phyloP scores from a whole-genome alignment of 2,329 filamentous ascomycete species.

The Zymoseptoria tritici region DNA sequence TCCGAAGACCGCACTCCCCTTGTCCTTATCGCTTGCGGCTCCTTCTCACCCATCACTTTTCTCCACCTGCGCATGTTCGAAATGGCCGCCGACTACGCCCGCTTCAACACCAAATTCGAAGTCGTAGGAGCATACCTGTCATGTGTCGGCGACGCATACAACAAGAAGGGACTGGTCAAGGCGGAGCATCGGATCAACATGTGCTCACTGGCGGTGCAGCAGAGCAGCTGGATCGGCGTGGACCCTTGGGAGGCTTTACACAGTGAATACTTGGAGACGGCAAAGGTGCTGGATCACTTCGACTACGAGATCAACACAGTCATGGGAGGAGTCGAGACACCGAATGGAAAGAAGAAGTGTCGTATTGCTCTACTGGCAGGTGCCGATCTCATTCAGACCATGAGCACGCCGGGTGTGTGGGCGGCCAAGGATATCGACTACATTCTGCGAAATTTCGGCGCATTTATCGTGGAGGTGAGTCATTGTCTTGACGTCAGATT shows the following conservation, averaged over 20 bases:
- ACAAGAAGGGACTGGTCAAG: conserved; percentile 70
- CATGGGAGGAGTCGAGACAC: conserved; percentile 62
- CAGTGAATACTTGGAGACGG: conserved; percentile 78
- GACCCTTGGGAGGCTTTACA: conserved; percentile 86
- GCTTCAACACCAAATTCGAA: conserved; percentile 70
- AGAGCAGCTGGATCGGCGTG: conserved; percentile 72
- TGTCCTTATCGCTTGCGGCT: conserved; percentile 62
- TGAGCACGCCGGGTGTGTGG: conserved; percentile 60
- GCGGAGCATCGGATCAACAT: conserved; percentile 72
- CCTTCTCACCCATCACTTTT: conserved; percentile 44
- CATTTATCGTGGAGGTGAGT: conserved; percentile 60
- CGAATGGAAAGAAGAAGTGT: conserved; percentile 61
- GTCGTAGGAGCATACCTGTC: conserved; percentile 79
- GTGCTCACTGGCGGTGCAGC: conserved; percentile 74
- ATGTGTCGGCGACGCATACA: conserved; percentile 68
- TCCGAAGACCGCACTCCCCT: conserved; percentile 54
- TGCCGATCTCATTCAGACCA: conserved; percentile 45
- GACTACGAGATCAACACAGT: conserved; percentile 80
- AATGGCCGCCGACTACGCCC: conserved; percentile 74
- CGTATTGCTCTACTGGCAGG: conserved; percentile 78
- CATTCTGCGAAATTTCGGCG: conserved; percentile 75
- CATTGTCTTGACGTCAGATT: not conserved
- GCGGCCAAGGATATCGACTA: conserved; percentile 76
- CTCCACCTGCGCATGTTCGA: conserved; percentile 82
- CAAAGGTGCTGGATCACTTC: conserved; percentile 83